Conservation (phyloP, 2,329 filamentous ascomycete genomes). For the Phaeophleospora eucalypticola region DNA sequence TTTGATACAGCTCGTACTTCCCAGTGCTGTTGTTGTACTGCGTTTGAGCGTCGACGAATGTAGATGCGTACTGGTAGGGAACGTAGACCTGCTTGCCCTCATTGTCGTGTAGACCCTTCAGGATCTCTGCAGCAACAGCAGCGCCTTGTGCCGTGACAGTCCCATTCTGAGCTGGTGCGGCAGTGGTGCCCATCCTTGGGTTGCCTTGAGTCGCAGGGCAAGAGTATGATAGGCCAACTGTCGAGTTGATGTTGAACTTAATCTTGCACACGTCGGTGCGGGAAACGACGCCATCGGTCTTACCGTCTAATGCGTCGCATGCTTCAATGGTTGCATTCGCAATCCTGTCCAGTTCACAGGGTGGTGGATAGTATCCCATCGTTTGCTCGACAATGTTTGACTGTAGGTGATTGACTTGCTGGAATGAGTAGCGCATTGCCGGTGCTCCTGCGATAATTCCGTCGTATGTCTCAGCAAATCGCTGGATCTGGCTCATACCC, state of each 20-base stretch:
- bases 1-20: constrained; percentile 34
- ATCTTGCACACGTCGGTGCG: constrained; percentile 47
- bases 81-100: constrained; percentile 42
- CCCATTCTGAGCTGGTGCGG: constrained; percentile 35
- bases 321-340: constrained; percentile 52
- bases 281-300: constrained; percentile 51
- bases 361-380: constrained; percentile 40
- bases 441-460: constrained; percentile 46
- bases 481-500: constrained; percentile 49
- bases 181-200: constrained; percentile 23
- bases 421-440: constrained; percentile 45
- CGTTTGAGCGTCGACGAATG: constrained; percentile 35
- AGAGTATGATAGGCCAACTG: constrained; percentile 46
- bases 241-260: constrained; percentile 44
- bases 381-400: constrained; percentile 39
- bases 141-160: constrained; percentile 32
- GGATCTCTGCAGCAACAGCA: constrained; percentile 34
- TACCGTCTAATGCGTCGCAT: constrained; percentile 55
- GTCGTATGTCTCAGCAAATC: constrained; percentile 48
- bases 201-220: constrained; percentile 35
- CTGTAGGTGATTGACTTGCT: constrained; percentile 45
- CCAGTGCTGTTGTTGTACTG: constrained; percentile 34
- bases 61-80: constrained; percentile 30
- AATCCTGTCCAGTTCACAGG: constrained; percentile 49
- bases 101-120: constrained; percentile 40